Evolutionary conservation across 345 rosid genomes (phyloP).

Genomic region (Limnanthes douglasii): DNA sequence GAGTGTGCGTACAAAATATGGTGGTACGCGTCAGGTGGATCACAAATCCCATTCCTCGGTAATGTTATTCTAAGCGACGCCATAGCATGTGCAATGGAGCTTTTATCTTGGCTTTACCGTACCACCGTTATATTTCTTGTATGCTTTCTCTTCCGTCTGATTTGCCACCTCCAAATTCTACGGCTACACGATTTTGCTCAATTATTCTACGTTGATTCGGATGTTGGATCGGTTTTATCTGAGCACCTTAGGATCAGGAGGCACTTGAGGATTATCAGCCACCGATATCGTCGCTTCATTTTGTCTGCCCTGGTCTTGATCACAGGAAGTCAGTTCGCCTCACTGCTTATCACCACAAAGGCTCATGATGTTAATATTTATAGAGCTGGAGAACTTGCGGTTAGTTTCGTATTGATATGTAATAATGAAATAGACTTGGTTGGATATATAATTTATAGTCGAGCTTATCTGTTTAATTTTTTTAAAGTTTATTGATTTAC

Average conservation of each 20-base stretch:
- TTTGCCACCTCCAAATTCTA: constrained; percentile 86
- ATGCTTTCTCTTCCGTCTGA: constrained; percentile 70
- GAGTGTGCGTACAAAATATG: constrained; percentile 86
- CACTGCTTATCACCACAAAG: constrained; percentile 70
- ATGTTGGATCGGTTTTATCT: constrained; percentile 51
- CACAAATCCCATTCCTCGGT: constrained; percentile 80
- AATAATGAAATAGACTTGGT: too few species aligned
- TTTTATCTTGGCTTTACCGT: constrained; percentile 87
- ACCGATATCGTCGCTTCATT: constrained; percentile 60
- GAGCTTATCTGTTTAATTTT: constrained; percentile 32
- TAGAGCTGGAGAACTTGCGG: constrained; percentile 88
- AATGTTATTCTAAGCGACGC: constrained; percentile 54
- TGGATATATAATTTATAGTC: too few species aligned
- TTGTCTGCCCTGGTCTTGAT: constrained; percentile 42
- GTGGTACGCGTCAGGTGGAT: constrained; percentile 98
- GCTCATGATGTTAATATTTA: constrained; percentile 34
- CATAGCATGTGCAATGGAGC: constrained; percentile 78
- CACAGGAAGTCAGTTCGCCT: constrained; percentile 78
- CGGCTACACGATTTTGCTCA: constrained; percentile 73
- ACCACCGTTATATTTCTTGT: constrained; percentile 78
- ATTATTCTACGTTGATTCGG: constrained; percentile 62
- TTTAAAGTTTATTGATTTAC: constrained; percentile 82
- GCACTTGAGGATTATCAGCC: constrained; percentile 87
- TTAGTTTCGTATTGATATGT: constrained; percentile 24
- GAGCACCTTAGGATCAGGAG: constrained; percentile 85